phyloP scores from a whole-genome alignment of 2,329 filamentous ascomycete genomes.

The Venturia effusa region DNA sequence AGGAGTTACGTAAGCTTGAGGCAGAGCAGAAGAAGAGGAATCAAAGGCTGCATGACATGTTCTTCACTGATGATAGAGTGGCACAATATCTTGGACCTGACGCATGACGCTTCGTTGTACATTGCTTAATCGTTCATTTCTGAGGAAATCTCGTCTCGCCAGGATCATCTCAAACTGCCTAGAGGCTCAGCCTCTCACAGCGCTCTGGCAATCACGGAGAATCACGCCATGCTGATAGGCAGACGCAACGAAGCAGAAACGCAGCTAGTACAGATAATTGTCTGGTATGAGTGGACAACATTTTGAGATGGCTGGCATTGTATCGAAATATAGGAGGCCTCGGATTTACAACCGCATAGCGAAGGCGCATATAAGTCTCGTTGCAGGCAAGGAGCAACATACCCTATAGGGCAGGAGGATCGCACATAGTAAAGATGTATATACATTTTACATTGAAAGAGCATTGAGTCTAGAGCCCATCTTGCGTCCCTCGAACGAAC shows the following conservation, averaged over 20 bases:
- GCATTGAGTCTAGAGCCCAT: no score
- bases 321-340: neutral
- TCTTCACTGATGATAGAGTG: slow-evolving; percentile 66
- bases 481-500: neutral
- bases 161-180: neutral
- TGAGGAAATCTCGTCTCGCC: no score
- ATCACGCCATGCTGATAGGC: neutral
- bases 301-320: neutral
- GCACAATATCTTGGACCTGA: slow-evolving; percentile 55
- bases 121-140: neutral
- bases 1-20: slow-evolving; percentile 53
- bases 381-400: neutral
- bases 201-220: neutral
- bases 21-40: slow-evolving; percentile 51
- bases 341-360: neutral
- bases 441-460: neutral
- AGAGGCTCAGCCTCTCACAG: neutral
- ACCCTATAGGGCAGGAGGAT: neutral
- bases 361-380: neutral
- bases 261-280: neutral
- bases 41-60: slow-evolving; percentile 55
- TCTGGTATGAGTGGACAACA: no score
- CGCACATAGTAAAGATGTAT: neutral
- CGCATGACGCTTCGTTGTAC: neutral
- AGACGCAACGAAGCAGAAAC: neutral